A percentile compares a stretch with the other conserved stretches of the same genome.
Conservation (phyloP, 129 eudicot genomes). For the Escallonia rubra region DNA sequence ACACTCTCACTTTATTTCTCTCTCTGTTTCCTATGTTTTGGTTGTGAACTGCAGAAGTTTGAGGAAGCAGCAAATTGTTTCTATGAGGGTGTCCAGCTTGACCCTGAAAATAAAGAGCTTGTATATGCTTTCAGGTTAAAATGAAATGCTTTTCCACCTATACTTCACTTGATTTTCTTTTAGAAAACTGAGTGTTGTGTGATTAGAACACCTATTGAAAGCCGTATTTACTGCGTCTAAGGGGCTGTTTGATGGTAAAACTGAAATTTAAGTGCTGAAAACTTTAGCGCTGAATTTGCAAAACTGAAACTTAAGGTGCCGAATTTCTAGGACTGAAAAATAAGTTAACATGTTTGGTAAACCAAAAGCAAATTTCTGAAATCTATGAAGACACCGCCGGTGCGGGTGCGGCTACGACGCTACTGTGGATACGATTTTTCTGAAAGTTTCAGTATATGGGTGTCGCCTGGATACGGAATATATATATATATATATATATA, state of each 20-base stretch:
- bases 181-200: not conserved
- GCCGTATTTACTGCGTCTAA: not conserved
- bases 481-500: too few species aligned
- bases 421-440: too few species aligned
- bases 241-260: not conserved
- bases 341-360: too few species aligned
- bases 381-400: too few species aligned
- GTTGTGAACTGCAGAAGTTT: slow-evolving; percentile 53
- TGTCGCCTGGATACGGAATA: too few species aligned
- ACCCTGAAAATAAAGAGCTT: slow-evolving; percentile 94
- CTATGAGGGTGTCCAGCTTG: slow-evolving; percentile 83
- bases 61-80: slow-evolving; percentile 97
- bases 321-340: too few species aligned
- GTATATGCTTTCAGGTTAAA: slow-evolving; percentile 78
- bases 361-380: too few species aligned
- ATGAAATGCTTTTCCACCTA: not conserved
- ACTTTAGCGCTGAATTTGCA: not conserved
- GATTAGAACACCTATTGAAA: not conserved
- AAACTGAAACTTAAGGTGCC: not conserved
- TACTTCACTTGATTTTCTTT: not conserved
- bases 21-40: not conserved
- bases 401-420: too few species aligned
- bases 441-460: too few species aligned
- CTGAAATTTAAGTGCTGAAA: not conserved
- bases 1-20: too few species aligned